phyloP scores from a whole-genome alignment of 2,329 filamentous ascomycete genomes.

The Cephalotrichum gorgonifer region DNA sequence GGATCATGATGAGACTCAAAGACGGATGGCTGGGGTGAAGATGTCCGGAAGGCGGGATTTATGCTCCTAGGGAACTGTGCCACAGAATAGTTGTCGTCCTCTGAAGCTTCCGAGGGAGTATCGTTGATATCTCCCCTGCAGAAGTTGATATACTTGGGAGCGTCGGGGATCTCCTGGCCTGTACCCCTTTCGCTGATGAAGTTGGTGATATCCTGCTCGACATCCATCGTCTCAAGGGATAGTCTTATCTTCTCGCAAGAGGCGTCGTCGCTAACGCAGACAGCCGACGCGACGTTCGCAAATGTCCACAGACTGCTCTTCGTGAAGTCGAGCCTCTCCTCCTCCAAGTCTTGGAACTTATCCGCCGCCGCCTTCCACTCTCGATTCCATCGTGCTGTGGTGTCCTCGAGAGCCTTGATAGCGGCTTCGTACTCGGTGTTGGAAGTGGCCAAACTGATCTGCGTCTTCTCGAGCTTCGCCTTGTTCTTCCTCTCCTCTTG shows the following conservation, averaged over 20 bases:
- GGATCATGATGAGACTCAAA: conserved; percentile 90
- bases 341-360: conserved; percentile 98
- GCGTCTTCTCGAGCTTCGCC: conserved; percentile 95
- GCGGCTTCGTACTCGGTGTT: conserved; percentile 91
- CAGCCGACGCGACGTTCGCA: conserved; percentile 92
- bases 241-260: conserved; percentile 94
- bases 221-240: conserved; percentile 88
- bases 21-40: conserved; percentile 87
- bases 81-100: conserved; percentile 85
- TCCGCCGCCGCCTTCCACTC: conserved; percentile 98
- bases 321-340: conserved; percentile 91
- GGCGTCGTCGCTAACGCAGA: conserved; percentile 93
- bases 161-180: conserved; percentile 92
- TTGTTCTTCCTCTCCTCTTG: conserved; percentile 99
- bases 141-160: conserved; percentile 98
- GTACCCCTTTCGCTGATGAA: conserved; percentile 90
- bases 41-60: conserved; percentile 91
- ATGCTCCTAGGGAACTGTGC: conserved; percentile 93
- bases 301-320: conserved; percentile 98
- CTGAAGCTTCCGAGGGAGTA: conserved; percentile 68
- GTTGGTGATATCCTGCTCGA: conserved; percentile 81
- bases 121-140: conserved; percentile 81
- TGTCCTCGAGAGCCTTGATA: conserved; percentile 89
- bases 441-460: conserved; percentile 83
- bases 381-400: conserved; percentile 89